phyloP scores from a whole-genome alignment of 2,329 filamentous ascomycete genomes.

The Botrytis squamosa region DNA sequence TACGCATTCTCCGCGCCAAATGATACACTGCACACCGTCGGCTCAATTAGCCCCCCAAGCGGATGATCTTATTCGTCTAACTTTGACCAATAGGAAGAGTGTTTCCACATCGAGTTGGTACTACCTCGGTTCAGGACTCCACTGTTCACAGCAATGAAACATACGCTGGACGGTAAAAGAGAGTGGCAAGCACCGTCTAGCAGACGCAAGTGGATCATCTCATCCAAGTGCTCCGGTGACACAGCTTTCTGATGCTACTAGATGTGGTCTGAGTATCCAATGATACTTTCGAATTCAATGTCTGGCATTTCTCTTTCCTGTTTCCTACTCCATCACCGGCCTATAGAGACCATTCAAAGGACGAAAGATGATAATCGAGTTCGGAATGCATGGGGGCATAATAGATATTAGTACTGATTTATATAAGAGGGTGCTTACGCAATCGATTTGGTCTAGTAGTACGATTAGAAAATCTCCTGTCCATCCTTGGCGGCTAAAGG shows the following conservation, averaged over 20 bases:
- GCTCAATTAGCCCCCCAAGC: background rate
- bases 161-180: constrained; percentile 17
- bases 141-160: constrained; percentile 20
- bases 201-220: constrained; percentile 17
- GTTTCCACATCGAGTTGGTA: constrained; percentile 10
- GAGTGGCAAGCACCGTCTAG: constrained; percentile 4
- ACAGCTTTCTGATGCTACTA: constrained; percentile 4
- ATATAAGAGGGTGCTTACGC: background rate
- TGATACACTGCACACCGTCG: constrained; percentile 7
- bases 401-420: background rate
- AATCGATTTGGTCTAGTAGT: background rate
- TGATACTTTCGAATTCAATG: constrained; percentile 1
- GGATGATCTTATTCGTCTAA: constrained; percentile 4
- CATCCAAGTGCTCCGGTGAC: background rate
- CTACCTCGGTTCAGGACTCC: constrained; percentile 4
- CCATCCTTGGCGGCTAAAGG: constrained; percentile 30
- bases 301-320: constrained; percentile 2
- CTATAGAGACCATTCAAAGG: background rate
- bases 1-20: constrained; percentile 11
- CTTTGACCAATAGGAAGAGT: background rate
- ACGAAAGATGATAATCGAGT: background rate
- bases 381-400: background rate
- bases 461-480: constrained; percentile 14
- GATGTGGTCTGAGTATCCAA: constrained; percentile 5
- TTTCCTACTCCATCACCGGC: background rate